These are phyloP conservation scores for Leishmania amazonensis DNA, from an alignment of 208 protist species.

Conservation along the genomic window DNA sequence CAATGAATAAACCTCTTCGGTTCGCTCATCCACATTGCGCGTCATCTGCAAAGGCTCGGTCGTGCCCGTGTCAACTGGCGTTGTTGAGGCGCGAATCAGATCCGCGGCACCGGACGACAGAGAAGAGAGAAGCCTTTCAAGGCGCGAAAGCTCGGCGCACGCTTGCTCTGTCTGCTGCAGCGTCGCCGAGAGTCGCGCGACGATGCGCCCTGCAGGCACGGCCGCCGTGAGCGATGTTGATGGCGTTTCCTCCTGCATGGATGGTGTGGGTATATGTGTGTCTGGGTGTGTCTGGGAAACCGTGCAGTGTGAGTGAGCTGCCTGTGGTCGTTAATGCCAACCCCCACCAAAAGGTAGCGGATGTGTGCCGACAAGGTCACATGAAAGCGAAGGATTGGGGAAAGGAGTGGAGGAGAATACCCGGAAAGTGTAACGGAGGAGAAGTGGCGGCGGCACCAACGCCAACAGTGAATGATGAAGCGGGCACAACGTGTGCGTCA, in stretches of 20 bases:
- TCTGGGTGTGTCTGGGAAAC: not conserved
- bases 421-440: not conserved
- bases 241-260: not conserved
- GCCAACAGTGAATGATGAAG: too few relatives aligned
- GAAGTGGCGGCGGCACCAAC: not conserved
- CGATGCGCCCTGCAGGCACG: not conserved
- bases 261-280: not conserved
- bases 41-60: not conserved
- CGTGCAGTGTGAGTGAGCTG: too few relatives aligned
- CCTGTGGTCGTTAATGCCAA: not conserved
- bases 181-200: constrained; percentile 16
- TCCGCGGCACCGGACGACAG: not conserved
- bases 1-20: not conserved
- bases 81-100: not conserved
- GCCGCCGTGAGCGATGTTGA: not conserved
- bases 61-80: not conserved
- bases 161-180: constrained; percentile 7
- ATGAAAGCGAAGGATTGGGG: not conserved
- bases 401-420: not conserved
- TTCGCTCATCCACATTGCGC: not conserved
- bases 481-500: not conserved
- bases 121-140: constrained; percentile 9
- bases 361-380: not conserved
- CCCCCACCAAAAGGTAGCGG: not conserved
- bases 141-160: not conserved